These are phyloP conservation scores for Colletotrichum paranaense DNA, from an alignment of 2,329 filamentous ascomycete species.

Conservation along the genomic window DNA sequence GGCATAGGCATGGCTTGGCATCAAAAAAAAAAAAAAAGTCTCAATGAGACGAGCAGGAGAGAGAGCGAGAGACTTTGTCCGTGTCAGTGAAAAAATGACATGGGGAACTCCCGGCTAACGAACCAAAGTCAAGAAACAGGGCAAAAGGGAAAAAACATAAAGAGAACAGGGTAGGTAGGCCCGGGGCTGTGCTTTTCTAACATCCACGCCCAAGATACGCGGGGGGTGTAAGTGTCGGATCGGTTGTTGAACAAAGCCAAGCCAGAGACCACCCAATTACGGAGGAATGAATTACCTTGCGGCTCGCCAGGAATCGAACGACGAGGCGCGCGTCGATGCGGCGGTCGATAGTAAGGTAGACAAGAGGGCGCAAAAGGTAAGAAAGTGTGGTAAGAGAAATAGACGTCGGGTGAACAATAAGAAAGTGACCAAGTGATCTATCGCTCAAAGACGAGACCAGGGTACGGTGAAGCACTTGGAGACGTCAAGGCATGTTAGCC, in stretches of 20 bases:
- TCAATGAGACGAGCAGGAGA: conserved; percentile 9
- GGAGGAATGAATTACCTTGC: conserved; percentile 4
- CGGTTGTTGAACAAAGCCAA: background rate
- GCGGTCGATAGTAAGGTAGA: background rate
- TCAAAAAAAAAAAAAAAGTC: background rate
- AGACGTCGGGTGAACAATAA: background rate
- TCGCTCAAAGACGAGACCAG: background rate
- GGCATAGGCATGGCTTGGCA: conserved; percentile 9
- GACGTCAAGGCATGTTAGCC: conserved; percentile 1
- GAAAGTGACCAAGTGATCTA: conserved; percentile 7
- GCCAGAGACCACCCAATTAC: conserved; percentile 12
- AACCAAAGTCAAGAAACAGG: background rate
- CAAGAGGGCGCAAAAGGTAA: background rate
- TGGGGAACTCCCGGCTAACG: conserved; percentile 2
- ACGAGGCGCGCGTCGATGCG: conserved; percentile 3
- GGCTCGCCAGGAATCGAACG: conserved; percentile 9
- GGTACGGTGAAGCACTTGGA: background rate
- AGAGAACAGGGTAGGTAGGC: background rate
- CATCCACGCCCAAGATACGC: background rate
- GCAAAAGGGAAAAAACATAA: background rate
- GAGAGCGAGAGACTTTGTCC: background rate
- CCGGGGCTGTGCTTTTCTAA: conserved; percentile 3
- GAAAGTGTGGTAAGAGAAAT: conserved; percentile 19
- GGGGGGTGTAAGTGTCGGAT: conserved; percentile 6
- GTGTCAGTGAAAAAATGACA: conserved; percentile 22